Evolutionary conservation across 495 filamentous ascomycete genomes (phyloP).

Genomic region (Diplogelasinospora grovesii): DNA sequence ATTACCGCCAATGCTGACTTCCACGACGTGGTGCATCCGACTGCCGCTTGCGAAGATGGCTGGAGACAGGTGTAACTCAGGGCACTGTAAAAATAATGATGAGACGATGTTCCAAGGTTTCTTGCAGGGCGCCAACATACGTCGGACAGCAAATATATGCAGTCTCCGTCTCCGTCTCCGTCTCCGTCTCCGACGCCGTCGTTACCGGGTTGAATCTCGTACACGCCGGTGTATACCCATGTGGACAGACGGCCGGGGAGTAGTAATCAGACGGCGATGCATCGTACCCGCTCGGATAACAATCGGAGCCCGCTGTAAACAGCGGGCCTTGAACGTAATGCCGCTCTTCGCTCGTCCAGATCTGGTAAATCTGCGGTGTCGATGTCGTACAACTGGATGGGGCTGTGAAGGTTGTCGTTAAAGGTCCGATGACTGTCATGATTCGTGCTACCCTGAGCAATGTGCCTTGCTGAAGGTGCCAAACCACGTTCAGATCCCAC

Average conservation of each 20-base stretch:
- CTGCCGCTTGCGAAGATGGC: conserved; percentile 2
- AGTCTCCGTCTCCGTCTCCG: conserved; percentile 15
- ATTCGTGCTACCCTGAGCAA: conserved; percentile 15
- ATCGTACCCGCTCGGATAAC: conserved; percentile 24
- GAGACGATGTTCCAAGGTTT: not conserved
- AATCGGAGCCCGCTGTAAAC: conserved; percentile 14
- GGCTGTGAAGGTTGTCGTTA: conserved; percentile 25
- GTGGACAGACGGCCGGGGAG: conserved; percentile 25
- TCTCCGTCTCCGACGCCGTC: not conserved
- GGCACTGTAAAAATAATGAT: not conserved
- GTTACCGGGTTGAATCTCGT: conserved; percentile 9
- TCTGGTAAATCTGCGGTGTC: conserved; percentile 20
- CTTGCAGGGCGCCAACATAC: conserved; percentile 11
- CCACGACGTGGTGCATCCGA: conserved; percentile 21
- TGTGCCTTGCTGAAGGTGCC: conserved; percentile 7
- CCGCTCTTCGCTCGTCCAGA: conserved; percentile 6
- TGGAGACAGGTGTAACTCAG: conserved; percentile 16
- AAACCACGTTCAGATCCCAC: conserved; percentile 12
- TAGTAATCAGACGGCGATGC: conserved; percentile 24
- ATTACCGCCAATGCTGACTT: conserved; percentile 7
- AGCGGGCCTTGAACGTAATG: conserved; percentile 25
- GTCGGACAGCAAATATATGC: conserved; percentile 25
- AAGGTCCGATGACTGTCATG: conserved; percentile 26
- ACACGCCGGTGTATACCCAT: conserved; percentile 27
- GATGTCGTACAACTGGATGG: conserved; percentile 22